These are phyloP conservation scores for Solanum hybrid DNA, from an alignment of 305 asterid species.

Conservation along the genomic window DNA sequence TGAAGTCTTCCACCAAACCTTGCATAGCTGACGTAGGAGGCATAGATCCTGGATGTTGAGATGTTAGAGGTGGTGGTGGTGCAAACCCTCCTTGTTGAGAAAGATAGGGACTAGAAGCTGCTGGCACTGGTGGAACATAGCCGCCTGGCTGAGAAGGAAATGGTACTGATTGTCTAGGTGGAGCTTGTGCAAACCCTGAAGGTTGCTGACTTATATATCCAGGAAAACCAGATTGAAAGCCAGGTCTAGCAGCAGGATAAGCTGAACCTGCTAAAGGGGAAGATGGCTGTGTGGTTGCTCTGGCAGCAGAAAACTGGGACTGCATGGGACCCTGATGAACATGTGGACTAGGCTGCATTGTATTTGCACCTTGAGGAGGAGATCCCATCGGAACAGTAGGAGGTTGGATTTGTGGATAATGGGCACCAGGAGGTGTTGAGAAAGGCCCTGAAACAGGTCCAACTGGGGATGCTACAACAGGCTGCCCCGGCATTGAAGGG, in stretches of 20 bases:
- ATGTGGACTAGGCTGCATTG: conserved; percentile 34
- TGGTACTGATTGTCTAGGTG: conserved; percentile 35
- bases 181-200: conserved; percentile 43
- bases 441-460: conserved; percentile 43
- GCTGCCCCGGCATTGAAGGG: conserved; percentile 35
- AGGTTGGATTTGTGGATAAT: conserved; percentile 40
- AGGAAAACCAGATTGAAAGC: conserved; percentile 48
- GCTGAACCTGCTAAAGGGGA: conserved; percentile 44
- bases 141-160: conserved; percentile 53
- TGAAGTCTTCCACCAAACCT: conserved; percentile 83
- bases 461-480: conserved; percentile 39
- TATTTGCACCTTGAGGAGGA: conserved; percentile 47
- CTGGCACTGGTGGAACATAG: conserved; percentile 40
- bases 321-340: conserved; percentile 32
- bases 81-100: conserved; percentile 64
- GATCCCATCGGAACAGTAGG: conserved; percentile 54
- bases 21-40: conserved; percentile 60
- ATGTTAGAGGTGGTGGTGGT: conserved; percentile 44
- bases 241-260: conserved; percentile 45
- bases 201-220: conserved; percentile 55
- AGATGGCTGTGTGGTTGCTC: conserved; percentile 55
- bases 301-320: conserved; percentile 33
- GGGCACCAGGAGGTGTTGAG: conserved; percentile 30
- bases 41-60: conserved; percentile 46
- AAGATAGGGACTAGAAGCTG: conserved; percentile 38